Evolutionary conservation across 768 basidiomycete genomes (phyloP), one percentile per base, ranked within the genome.

Genomic region (Phaffia tasmanica): DNA sequence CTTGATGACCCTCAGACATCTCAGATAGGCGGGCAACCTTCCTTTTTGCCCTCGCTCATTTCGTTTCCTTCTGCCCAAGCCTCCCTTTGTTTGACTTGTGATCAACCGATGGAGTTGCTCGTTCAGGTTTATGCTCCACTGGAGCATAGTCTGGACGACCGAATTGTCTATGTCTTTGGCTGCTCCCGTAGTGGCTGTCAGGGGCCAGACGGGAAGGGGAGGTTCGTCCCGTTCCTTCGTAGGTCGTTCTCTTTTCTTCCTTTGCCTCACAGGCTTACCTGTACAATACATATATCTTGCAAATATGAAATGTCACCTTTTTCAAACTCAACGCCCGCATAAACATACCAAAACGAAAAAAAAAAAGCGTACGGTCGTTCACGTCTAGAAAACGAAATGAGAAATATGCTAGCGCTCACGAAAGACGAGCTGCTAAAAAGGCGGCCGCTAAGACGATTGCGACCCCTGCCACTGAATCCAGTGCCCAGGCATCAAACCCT

Each of bases 51-150:
- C 2, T 81, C 48, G 4, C 58, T 84, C 62, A 81, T 82, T 56
- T 78, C 77, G 72, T 83, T 84, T 74, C 86, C 85, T 16, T 73
- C 83, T 29, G 76, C 84, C 70, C 77, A 83, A 64, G 84, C 84
- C 30, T 85, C 85, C 6, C 78, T 80, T 60, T 93, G 90, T 82
- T 83, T 81, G 74, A 77, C 81, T 59, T 94, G 90, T 77, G 79
- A 80, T 11, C 76, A 79, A n/a, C 83, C 86, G 0, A 90, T 86
- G 88, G 85, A 88, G 70, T 81, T 94, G 25, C 81, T 92, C 49
- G 80, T 88, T 18, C 89, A 93, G 73, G 81, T 94, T 72, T 92
- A 89, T 87, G 91, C 88, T 75, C 91, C 91, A 0, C 83, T 92
- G 71, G 86, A 91, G 73, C 79, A 85, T 49, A 92, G 88, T 71